Conservation (phyloP, 805 yeast genomes). For the Metschnikowia chrysomelidarum region DNA sequence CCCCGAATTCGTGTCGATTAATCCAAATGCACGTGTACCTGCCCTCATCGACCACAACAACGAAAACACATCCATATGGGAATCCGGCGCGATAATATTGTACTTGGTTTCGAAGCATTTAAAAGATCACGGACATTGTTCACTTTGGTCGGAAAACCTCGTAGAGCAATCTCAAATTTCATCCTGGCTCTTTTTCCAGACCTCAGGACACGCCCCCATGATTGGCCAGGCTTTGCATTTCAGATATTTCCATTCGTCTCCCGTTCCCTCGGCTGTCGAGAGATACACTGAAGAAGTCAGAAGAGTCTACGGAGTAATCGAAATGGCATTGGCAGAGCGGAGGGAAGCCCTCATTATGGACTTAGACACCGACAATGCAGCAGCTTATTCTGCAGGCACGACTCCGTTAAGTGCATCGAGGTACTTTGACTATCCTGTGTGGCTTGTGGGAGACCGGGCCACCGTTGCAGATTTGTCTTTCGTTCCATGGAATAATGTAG, state of each 20-base stretch:
- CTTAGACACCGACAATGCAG: conserved; percentile 81
- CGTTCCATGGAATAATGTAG: conserved; percentile 97
- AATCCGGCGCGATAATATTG: conserved; percentile 86
- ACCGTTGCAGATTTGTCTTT: conserved; percentile 89
- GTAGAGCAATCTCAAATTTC: conserved; percentile 80
- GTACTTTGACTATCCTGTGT: conserved; percentile 89
- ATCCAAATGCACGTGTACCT: conserved; percentile 95
- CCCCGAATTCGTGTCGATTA: conserved; percentile 89
- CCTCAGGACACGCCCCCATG: conserved; percentile 98
- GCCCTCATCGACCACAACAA: conserved; percentile 86
- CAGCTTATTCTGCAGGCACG: conserved; percentile 82
- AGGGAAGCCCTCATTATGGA: conserved; percentile 90
- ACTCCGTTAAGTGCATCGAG: conserved; percentile 82
- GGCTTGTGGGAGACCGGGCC: conserved; percentile 84
- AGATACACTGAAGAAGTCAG: conserved; percentile 90
- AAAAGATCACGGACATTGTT: conserved; percentile 63
- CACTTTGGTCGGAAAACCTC: conserved; percentile 76
- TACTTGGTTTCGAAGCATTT: conserved; percentile 72
- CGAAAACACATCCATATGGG: conserved; percentile 86
- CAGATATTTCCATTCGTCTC: conserved; percentile 82
- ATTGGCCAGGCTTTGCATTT: conserved; percentile 96
- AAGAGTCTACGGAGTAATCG: conserved; percentile 89
- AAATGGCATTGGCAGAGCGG: conserved; percentile 91
- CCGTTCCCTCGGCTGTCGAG: conserved; percentile 85
- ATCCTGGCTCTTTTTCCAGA: conserved; percentile 91